Evolutionary conservation across 441 rosid species (phyloP).

Genomic region (Bocquillonia castaneifolia): DNA sequence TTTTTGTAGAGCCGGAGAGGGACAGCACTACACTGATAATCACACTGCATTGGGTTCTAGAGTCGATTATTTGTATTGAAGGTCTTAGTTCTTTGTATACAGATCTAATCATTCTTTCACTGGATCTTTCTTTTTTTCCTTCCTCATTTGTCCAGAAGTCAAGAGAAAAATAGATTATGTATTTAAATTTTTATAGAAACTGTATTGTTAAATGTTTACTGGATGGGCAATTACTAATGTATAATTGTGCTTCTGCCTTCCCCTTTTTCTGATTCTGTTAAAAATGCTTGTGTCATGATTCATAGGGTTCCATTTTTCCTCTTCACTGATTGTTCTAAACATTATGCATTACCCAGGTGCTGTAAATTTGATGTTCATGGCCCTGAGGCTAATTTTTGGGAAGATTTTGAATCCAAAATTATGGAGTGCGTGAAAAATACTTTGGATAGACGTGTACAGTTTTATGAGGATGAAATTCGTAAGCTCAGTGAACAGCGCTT

Average conservation of each 20-base stretch:
- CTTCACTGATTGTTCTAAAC: slow-evolving; percentile 23
- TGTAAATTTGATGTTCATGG: slow-evolving; percentile 87
- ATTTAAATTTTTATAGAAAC: background rate
- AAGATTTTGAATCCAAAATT: slow-evolving; percentile 79
- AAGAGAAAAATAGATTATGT: background rate
- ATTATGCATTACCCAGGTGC: slow-evolving; percentile 54
- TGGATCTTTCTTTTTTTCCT: background rate
- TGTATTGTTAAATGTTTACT: background rate
- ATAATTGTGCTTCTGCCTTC: background rate
- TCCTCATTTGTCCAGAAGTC: background rate
- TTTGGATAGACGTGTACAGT: slow-evolving; percentile 82
- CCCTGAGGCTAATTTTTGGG: slow-evolving; percentile 88
- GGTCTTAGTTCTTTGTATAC: background rate
- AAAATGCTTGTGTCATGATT: background rate
- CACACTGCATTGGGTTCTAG: background rate
- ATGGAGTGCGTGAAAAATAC: slow-evolving; percentile 83
- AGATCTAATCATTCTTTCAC: background rate
- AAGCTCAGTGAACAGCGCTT: slow-evolving; percentile 92
- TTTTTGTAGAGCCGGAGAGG: background rate
- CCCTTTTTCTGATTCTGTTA: background rate
- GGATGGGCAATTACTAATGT: background rate
- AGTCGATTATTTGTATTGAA: background rate
- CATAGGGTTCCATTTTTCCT: slow-evolving; percentile 11
- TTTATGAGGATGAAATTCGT: slow-evolving; percentile 97
- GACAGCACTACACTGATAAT: background rate